These are phyloP conservation scores for Diaporthe eres DNA, from an alignment of 2,329 filamentous ascomycete species.

Conservation along the genomic window DNA sequence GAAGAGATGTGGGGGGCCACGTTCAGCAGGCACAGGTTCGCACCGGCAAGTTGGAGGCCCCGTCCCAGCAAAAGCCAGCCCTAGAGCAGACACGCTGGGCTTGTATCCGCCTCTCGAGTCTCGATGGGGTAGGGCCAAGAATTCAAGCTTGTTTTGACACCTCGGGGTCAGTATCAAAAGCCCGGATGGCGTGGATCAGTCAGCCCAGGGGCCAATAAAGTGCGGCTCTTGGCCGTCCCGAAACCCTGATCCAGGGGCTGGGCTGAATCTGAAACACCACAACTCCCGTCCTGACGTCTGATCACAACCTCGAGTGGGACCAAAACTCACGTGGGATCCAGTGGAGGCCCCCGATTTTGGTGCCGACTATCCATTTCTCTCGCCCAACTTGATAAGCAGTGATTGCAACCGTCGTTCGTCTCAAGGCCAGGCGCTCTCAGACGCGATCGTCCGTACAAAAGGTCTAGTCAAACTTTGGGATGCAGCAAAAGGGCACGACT, in stretches of 20 bases:
- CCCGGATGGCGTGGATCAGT: constrained; percentile 31
- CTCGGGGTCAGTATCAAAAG: constrained; percentile 17
- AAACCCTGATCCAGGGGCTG: constrained; percentile 34
- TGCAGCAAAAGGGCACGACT: background rate
- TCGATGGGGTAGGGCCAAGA: constrained; percentile 12
- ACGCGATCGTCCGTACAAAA: constrained; percentile 11
- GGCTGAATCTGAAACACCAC: constrained; percentile 40
- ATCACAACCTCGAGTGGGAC: constrained; percentile 21
- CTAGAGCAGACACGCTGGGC: background rate
- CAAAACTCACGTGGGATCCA: constrained; percentile 8
- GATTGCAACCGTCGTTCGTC: constrained; percentile 27
- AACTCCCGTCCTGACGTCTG: constrained; percentile 33
- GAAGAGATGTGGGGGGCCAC: background rate
- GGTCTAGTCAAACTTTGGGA: constrained; percentile 4
- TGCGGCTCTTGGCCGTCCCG: constrained; percentile 25
- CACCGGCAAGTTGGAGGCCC: constrained; percentile 19
- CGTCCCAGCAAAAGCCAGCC: constrained; percentile 2
- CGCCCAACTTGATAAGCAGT: constrained; percentile 4
- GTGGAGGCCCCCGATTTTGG: constrained; percentile 18
- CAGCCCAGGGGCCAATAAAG: constrained; percentile 22
- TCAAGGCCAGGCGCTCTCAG: constrained; percentile 20
- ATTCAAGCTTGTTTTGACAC: constrained; percentile 34
- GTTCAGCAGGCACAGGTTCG: background rate
- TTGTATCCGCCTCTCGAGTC: background rate
- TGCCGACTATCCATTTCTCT: constrained; percentile 3